Conservation (phyloP, 495 filamentous ascomycete species). For the Podospora didyma region DNA sequence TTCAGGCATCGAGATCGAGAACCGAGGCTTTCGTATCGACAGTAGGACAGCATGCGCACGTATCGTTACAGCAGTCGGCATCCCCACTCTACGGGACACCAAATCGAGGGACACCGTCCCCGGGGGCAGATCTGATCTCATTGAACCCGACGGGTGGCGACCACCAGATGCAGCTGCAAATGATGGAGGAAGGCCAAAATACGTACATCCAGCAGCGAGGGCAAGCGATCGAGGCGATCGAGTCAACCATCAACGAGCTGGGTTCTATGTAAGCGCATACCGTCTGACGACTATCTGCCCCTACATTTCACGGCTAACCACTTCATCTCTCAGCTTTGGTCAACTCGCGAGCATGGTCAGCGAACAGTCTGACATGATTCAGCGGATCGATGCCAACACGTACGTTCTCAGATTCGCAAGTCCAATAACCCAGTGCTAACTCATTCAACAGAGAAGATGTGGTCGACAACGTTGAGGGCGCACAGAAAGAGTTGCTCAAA, state of each 20-base stretch:
- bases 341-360: constrained; percentile 97
- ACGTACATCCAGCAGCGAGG: constrained; percentile 89
- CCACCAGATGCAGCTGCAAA: constrained; percentile 79
- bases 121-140: constrained; percentile 69
- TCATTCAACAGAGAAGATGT: constrained; percentile 72
- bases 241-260: constrained; percentile 89
- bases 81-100: constrained; percentile 88
- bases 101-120: constrained; percentile 52
- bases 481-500: constrained; percentile 89
- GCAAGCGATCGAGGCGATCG: constrained; percentile 95
- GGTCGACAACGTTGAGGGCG: constrained; percentile 94
- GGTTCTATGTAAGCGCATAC: constrained; percentile 61
- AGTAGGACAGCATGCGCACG: constrained; percentile 65
- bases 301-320: background rate
- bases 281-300: background rate
- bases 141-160: constrained; percentile 82
- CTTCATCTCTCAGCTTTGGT: constrained; percentile 54
- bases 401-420: constrained; percentile 12
- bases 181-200: constrained; percentile 94
- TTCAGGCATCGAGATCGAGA: constrained; percentile 84
- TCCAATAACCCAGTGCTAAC: no score
- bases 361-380: constrained; percentile 94
- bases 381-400: constrained; percentile 90
- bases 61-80: constrained; percentile 58
- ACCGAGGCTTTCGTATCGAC: constrained; percentile 96